Conservation (phyloP, 345 rosid species). For the Microcos paniculata region DNA sequence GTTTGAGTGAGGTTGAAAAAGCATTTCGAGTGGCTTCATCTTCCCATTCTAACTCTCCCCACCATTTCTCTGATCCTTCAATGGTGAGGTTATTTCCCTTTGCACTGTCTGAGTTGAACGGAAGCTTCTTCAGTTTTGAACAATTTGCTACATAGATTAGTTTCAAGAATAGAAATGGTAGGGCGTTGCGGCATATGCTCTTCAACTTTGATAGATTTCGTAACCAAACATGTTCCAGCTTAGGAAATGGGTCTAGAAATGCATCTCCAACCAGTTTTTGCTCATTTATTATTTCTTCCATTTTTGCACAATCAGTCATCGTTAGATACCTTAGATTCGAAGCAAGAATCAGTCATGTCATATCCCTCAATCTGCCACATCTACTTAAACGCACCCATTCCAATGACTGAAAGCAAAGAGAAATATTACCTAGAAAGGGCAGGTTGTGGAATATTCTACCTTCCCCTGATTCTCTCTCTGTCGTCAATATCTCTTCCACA, state of each 20-base stretch:
- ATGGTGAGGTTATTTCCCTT: neutral
- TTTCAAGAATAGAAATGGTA: conserved; percentile 17
- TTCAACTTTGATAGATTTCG: neutral
- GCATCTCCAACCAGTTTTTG: neutral
- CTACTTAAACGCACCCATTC: no score
- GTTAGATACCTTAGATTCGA: conserved; percentile 12
- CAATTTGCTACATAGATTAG: neutral
- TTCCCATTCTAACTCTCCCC: neutral
- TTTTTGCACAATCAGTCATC: neutral
- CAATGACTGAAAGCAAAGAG: no score
- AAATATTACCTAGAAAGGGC: no score
- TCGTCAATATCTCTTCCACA: neutral
- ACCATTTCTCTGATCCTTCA: neutral
- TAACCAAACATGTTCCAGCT: conserved; percentile 14
- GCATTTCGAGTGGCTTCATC: neutral
- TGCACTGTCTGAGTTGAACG: conserved; percentile 7
- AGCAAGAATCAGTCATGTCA: conserved; percentile 26
- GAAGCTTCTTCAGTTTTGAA: conserved; percentile 21
- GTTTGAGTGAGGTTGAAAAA: neutral
- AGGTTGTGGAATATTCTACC: neutral
- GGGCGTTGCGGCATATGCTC: conserved; percentile 18
- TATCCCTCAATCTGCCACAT: neutral
- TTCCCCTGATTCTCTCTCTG: neutral
- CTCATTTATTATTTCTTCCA: conserved; percentile 21
- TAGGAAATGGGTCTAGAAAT: neutral